Evolutionary conservation across 2,329 filamentous ascomycete species (phyloP), one percentile per base, ranked within the genome.

Genomic region (Penicillium sp.): DNA sequence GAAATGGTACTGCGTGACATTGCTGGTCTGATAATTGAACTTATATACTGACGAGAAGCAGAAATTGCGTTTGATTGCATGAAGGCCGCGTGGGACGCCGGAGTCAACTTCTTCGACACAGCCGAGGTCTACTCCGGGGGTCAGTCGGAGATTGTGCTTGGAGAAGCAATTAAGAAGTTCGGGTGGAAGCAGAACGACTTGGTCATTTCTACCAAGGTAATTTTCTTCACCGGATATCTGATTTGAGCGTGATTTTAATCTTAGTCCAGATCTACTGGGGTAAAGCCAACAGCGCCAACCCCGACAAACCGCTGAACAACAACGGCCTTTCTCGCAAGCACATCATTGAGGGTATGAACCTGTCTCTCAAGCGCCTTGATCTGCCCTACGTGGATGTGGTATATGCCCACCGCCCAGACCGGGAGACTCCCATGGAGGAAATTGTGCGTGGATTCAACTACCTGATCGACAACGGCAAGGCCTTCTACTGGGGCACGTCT

Each of bases 401-500:
- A 60, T 87, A 86, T 64, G 85, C 85, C 15, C 86, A 89, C 72
- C 80, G 86, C 18, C 83, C 85, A 3, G 85, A 89, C 68, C 79
- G 83, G 8, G 75, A 82, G 43, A 88, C 85, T 0, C 86, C 85
- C 2, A 88, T 88, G 73, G 84, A 87, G 68, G 86, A 89, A 74
- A 84, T 81, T 2, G 85, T 89, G 34, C 82, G 85, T 48, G 84
- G 81, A 48, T 88, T 89, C 75, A 88, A 88, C 75, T 78, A 87
- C 69, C 72, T 89, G 48, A 87, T 89, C 67, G 76, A 84, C 68
- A 79, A 77, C 0, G 86, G 86, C 59, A 85, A 87, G 72, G 82
- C 84, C 2, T 82, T 89, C 58, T 87, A 88, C 75, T 87, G 85
- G 85, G 85, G 85, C 39, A 88, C 85, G 0, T 86, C 83, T 0